These are phyloP conservation scores for Xylaria curta DNA, from an alignment of 495 filamentous ascomycete genomes.

Conservation along the genomic window DNA sequence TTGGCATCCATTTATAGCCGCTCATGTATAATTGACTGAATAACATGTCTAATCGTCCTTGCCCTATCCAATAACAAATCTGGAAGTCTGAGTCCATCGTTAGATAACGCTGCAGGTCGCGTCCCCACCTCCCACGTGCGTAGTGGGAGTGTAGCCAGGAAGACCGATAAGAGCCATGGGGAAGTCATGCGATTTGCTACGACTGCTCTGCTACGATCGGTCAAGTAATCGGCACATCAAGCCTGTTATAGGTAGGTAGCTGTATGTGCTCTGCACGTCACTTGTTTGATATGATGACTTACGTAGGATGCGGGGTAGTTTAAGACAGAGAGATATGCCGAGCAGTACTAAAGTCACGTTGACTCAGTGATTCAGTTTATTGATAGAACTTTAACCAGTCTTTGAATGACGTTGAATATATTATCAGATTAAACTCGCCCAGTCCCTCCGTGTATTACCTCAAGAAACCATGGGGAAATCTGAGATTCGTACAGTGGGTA, in stretches of 20 bases:
- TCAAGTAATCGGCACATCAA: neutral
- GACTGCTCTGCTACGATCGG: neutral
- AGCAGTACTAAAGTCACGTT: neutral
- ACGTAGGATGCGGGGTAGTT: constrained; percentile 18
- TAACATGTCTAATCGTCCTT: neutral
- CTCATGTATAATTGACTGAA: neutral
- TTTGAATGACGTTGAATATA: neutral
- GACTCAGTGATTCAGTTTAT: neutral
- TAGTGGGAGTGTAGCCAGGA: neutral
- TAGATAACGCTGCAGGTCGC: constrained; percentile 1
- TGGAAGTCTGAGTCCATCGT: neutral
- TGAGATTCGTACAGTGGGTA: constrained; percentile 73
- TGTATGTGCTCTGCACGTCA: neutral
- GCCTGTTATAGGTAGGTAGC: constrained; percentile 3
- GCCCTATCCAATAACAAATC: neutral
- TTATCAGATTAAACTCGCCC: neutral
- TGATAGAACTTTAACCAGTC: neutral
- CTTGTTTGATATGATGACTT: neutral
- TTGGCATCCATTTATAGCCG: neutral
- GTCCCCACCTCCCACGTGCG: constrained; percentile 8
- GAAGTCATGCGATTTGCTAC: constrained; percentile 4
- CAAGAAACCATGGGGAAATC: constrained; percentile 57
- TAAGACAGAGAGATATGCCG: neutral
- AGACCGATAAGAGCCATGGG: constrained; percentile 1
- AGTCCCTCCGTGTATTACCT: neutral